Conservation (phyloP, 2,329 filamentous ascomycete genomes). For the Xylaria sp. region DNA sequence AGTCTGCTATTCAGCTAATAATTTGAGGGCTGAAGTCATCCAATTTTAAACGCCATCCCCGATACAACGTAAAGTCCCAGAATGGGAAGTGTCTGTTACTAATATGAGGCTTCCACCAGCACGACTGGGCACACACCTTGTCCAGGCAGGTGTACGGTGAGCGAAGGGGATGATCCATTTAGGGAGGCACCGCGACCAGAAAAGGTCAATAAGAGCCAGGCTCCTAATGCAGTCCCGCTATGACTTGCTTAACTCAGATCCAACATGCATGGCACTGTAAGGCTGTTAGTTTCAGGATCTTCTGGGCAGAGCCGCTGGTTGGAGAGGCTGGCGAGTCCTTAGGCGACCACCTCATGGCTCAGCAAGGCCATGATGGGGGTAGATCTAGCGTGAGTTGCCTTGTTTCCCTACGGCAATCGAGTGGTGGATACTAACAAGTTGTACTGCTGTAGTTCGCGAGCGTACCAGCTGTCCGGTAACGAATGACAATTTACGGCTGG, state of each 20-base stretch:
- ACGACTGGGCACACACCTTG: conserved; percentile 2
- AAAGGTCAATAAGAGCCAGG: not conserved
- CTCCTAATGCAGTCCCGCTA: not conserved
- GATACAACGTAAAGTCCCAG: conserved; percentile 1
- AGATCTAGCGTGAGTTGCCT: conserved; percentile 32
- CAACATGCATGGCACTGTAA: conserved; percentile 4
- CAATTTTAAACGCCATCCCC: conserved; percentile 11
- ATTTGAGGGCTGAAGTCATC: conserved; percentile 27
- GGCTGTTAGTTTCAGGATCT: conserved; percentile 24
- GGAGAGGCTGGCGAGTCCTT: conserved; percentile 2
- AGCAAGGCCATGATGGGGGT: conserved; percentile 12
- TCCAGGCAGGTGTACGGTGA: conserved; percentile 17
- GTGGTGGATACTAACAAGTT: conserved; percentile 21
- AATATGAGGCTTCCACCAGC: not conserved
- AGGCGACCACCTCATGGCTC: conserved; percentile 10
- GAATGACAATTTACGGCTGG: conserved; percentile 15
- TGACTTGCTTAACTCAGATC: conserved; percentile 4
- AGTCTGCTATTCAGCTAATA: not conserved
- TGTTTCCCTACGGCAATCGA: conserved; percentile 1
- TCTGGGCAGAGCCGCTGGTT: not conserved
- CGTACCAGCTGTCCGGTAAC: conserved; percentile 27
- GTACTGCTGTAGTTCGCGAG: conserved; percentile 20
- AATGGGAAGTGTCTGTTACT: not conserved
- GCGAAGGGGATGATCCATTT: conserved; percentile 5
- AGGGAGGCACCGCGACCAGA: not conserved